phyloP scores from a whole-genome alignment of 768 basidiomycete species.

The Podaxis sp. region DNA sequence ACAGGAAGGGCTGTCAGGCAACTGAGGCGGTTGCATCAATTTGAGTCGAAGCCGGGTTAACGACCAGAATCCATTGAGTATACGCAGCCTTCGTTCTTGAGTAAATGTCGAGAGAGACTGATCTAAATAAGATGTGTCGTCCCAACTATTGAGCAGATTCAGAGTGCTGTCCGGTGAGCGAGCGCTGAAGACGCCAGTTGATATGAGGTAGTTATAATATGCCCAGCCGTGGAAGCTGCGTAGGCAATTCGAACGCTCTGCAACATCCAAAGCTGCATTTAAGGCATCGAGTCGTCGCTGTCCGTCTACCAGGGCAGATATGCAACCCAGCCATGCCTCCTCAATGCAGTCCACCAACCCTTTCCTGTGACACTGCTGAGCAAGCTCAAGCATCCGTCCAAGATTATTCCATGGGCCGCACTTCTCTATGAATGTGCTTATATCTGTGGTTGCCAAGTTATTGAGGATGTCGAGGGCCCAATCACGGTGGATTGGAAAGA shows the following conservation, averaged over 20 bases:
- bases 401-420: neutral
- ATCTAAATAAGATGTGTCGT: neutral
- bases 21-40: neutral
- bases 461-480: constrained; percentile 7
- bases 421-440: neutral
- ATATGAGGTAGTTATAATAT: neutral
- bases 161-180: neutral
- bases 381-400: neutral
- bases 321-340: neutral
- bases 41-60: neutral
- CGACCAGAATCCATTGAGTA: constrained; percentile 4
- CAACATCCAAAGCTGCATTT: neutral
- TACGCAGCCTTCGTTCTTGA: neutral
- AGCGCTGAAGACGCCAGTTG: neutral
- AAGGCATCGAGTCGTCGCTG: neutral
- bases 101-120: neutral
- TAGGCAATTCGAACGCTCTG: neutral
- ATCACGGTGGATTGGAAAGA: neutral
- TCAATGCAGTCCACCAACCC: neutral
- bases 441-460: neutral
- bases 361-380: neutral
- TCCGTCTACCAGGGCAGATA: neutral
- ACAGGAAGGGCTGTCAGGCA: neutral
- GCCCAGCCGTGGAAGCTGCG: constrained; percentile 7
- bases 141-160: neutral